Evolutionary conservation across 2,329 filamentous ascomycete species (phyloP).

Genomic region (Aspergillus tamarii): DNA sequence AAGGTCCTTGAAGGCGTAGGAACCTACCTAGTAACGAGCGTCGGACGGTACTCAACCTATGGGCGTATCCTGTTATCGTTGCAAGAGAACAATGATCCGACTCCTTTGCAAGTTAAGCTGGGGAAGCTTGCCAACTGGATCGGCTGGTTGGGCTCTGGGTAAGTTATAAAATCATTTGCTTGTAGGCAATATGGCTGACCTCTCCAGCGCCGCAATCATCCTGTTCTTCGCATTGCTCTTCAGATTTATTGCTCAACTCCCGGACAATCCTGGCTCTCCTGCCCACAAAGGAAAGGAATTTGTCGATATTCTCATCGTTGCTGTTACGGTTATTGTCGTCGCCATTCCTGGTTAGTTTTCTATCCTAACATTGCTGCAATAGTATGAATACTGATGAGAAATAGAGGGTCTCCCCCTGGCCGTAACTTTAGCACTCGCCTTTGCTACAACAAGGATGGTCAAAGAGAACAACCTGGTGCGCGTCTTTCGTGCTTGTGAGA

Average conservation of each 20-base stretch:
- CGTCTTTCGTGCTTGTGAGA: conserved; percentile 76
- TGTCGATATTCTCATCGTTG: conserved; percentile 75
- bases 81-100: conserved; percentile 74
- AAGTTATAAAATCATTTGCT: conserved; percentile 15
- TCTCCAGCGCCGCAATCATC: conserved; percentile 64
- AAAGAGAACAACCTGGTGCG: conserved; percentile 78
- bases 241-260: conserved; percentile 75
- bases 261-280: conserved; percentile 55
- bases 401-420: conserved; percentile 73
- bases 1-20: conserved; percentile 78
- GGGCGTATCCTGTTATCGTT: conserved; percentile 75
- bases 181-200: conserved; percentile 11
- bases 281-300: conserved; percentile 79
- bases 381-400: conserved; percentile 34
- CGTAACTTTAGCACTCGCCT: conserved; percentile 76
- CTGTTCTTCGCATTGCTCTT: conserved; percentile 86
- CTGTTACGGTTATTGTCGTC: conserved; percentile 78
- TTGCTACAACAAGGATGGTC: conserved; percentile 76
- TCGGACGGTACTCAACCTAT: conserved; percentile 73
- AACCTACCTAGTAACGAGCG: conserved; percentile 73
- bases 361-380: neutral
- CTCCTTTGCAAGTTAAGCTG: conserved; percentile 75
- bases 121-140: conserved; percentile 77
- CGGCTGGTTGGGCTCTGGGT: conserved; percentile 73
- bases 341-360: conserved; percentile 62